These are phyloP conservation scores for Lathyrus tuberosus DNA, from an alignment of 306 rosid species.

Conservation along the genomic window DNA sequence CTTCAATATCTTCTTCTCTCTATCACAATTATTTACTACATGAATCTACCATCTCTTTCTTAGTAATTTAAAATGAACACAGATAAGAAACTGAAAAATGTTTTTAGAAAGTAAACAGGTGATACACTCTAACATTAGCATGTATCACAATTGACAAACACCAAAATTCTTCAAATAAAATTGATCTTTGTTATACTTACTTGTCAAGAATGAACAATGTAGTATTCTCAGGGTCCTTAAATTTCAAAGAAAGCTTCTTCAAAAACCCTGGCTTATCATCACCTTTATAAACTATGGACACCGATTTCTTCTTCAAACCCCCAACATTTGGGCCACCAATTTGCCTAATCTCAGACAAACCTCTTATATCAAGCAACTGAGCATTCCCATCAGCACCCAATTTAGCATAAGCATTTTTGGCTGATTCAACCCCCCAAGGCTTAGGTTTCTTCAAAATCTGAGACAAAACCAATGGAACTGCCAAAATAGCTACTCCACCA, in stretches of 20 bases:
- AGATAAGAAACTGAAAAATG: not conserved
- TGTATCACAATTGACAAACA: not conserved
- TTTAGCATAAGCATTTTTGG: slow-evolving; percentile 76
- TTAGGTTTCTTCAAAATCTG: slow-evolving; percentile 73
- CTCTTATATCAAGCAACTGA: slow-evolving; percentile 85
- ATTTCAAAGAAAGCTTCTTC: slow-evolving; percentile 78
- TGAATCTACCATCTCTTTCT: not conserved
- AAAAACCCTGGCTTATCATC: slow-evolving; percentile 86
- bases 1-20: not conserved
- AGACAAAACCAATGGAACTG: slow-evolving; percentile 72
- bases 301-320: slow-evolving; percentile 74
- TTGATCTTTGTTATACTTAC: slow-evolving; percentile 55
- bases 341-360: slow-evolving; percentile 61
- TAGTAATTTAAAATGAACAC: not conserved
- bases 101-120: not conserved
- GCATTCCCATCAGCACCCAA: slow-evolving; percentile 73
- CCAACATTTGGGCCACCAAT: slow-evolving; percentile 77
- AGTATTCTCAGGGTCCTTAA: slow-evolving; percentile 85
- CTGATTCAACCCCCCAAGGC: slow-evolving; percentile 90
- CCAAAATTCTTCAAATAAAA: slow-evolving; percentile 10
- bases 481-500: slow-evolving; percentile 76
- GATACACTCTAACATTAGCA: too few species aligned
- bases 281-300: slow-evolving; percentile 63
- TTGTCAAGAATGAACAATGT: slow-evolving; percentile 94
- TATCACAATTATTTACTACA: not conserved